Evolutionary conservation across 805 yeast species (phyloP), one percentile per base, ranked within the genome.

Genomic region (Kuraishia floccosa): DNA sequence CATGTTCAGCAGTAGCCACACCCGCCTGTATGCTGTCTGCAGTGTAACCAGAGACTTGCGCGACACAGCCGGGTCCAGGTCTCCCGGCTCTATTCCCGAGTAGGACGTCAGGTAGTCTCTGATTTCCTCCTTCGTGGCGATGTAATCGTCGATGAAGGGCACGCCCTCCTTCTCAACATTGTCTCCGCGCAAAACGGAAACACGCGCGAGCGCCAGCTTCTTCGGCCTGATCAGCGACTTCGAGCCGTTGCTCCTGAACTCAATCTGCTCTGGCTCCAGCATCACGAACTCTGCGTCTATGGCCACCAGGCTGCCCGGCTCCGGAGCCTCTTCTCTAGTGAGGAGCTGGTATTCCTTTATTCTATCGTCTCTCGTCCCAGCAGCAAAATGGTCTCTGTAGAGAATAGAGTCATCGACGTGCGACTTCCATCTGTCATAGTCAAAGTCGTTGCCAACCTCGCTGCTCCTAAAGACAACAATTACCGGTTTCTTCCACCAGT

Each of bases 221-320:
- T 76, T 75, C 1, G 98, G 96, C 36, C 76, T 68, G 4, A 86
- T 65, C 22, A 89, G 52, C 5, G 71, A 66, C 39, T 76, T 76
- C 4, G 65, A 46, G 0, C 97, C 96, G 38, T 73, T 72, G 32
- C 77, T 72, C 32, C 73, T 71, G 29, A 89, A 69, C 46, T 87
- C 96, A 27, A 73, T 68, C 38, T 78, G 73, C 41, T 86, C 96
- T 4, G 81, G 81, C 30, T 75, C 72, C 20, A 87, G 50, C 19
- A 76, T 69, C 3, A 91, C 97, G 63, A 93, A 91, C 52, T 91
- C 99, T 0, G 99, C 96, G 60, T 91, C 99, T 35, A 91, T 79
- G 0, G 97, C 98, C 13, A 89, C 76, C 24, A 86, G 50, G 1
- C 83, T 62, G 0, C 95, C 95, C 0, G 76, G 66, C 14, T 47